Evolutionary conservation across 345 rosid species (phyloP).

Genomic region (Eucalyptus coolabah): DNA sequence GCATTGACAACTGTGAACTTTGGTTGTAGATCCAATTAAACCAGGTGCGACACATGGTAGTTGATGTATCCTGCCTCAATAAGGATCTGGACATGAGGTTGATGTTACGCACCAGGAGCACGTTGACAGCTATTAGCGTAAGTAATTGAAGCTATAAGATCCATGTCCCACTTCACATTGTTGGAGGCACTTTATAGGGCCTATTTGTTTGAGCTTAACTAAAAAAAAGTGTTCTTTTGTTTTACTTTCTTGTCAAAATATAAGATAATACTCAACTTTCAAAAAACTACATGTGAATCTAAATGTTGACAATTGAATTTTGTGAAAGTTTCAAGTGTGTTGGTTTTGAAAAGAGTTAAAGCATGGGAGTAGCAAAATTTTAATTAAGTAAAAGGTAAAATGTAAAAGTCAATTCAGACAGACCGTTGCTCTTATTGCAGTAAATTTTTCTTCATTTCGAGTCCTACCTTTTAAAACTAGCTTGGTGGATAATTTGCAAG

Average conservation of each 20-base stretch:
- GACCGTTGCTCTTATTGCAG: background rate
- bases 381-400: background rate
- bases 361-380: background rate
- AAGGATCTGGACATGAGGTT: constrained; percentile 65
- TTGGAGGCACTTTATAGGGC: background rate
- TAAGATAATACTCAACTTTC: background rate
- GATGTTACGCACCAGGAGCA: constrained; percentile 31
- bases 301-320: background rate
- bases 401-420: background rate
- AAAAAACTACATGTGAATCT: background rate
- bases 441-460: background rate
- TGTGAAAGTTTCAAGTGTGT: background rate
- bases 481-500: background rate
- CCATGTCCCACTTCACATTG: background rate
- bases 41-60: background rate
- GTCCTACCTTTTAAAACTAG: background rate
- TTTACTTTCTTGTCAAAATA: background rate
- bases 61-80: constrained; percentile 17
- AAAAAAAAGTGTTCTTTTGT: background rate
- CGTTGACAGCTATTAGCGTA: constrained; percentile 14
- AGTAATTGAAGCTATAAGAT: background rate
- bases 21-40: background rate
- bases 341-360: background rate
- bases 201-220: background rate
- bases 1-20: background rate